Conservation (phyloP, 75 land plant species). For the Pinus taeda region DNA sequence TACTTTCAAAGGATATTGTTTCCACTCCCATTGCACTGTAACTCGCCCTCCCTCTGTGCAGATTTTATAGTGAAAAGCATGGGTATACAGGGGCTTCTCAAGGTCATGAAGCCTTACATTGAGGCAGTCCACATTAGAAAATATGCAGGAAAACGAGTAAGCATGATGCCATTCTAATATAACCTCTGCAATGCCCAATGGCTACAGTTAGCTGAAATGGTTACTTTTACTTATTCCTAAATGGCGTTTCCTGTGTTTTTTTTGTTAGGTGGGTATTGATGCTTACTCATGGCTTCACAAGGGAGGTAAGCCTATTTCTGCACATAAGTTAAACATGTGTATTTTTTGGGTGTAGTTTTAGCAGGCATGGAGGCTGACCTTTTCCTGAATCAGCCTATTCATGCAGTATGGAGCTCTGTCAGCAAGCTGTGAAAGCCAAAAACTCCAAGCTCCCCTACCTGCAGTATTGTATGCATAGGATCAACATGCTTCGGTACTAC, state of each 20-base stretch:
- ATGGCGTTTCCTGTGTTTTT: neutral
- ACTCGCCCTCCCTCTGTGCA: no score
- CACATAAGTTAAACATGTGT: neutral
- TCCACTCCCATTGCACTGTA: no score
- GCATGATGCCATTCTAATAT: no score
- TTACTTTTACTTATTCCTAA: neutral
- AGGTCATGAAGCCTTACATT: conserved; percentile 67
- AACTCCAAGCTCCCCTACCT: conserved; percentile 41
- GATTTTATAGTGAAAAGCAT: conserved; percentile 11
- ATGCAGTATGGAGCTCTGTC: conserved; percentile 78
- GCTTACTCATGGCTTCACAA: conserved; percentile 95
- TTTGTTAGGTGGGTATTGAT: conserved; percentile 77
- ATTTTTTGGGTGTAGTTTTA: neutral
- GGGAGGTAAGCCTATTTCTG: conserved; percentile 50
- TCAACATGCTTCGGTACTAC: conserved; percentile 67
- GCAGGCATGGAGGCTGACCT: neutral
- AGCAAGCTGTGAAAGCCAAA: conserved; percentile 12
- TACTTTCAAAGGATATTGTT: no score
- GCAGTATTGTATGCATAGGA: conserved; percentile 79
- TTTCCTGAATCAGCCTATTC: conserved; percentile 64
- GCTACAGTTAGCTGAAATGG: no score
- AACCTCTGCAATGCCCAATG: no score
- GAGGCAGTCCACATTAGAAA: conserved; percentile 67
- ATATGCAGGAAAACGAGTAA: conserved; percentile 74
- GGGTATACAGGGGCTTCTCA: conserved; percentile 79